Conservation (phyloP, 441 rosid genomes). For the Hypseocharis bilobata region DNA sequence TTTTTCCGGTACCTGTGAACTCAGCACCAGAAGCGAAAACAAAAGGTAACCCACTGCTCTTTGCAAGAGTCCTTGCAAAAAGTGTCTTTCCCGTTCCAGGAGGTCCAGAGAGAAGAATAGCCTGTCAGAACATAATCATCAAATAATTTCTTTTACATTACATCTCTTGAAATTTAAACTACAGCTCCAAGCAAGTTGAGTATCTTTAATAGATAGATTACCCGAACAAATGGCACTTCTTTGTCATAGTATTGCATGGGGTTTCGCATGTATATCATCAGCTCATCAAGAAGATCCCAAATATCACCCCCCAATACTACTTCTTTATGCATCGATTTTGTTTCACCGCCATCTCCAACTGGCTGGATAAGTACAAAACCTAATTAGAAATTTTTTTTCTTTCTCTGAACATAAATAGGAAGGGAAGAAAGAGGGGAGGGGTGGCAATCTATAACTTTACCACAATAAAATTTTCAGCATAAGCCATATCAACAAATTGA, state of each 20-base stretch:
- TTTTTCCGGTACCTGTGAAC: conserved; percentile 79
- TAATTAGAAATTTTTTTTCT: conserved; percentile 20
- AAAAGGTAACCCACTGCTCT: conserved; percentile 90
- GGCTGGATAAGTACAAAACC: conserved; percentile 47
- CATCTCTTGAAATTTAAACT: conserved; percentile 20
- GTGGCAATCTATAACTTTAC: conserved; percentile 34
- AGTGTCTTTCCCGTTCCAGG: conserved; percentile 99
- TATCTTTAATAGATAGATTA: conserved; percentile 25
- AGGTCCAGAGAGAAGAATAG: conserved; percentile 93
- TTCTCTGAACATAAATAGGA: background rate
- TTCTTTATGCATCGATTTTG: conserved; percentile 81
- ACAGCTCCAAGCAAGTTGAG: background rate
- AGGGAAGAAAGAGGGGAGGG: background rate
- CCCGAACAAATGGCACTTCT: conserved; percentile 84
- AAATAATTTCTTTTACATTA: conserved; percentile 9
- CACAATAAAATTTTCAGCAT: conserved; percentile 83
- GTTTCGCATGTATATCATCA: conserved; percentile 87
- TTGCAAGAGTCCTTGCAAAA: conserved; percentile 88
- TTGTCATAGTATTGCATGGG: conserved; percentile 88
- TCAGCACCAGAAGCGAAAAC: conserved; percentile 97
- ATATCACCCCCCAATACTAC: conserved; percentile 95
- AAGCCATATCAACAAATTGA: conserved; percentile 84
- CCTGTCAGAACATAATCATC: conserved; percentile 39
- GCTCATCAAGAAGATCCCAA: conserved; percentile 95
- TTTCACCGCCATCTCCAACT: conserved; percentile 77